These are phyloP conservation scores for Cornus controversa DNA, from an alignment of 148 eudicot genomes.

Conservation along the genomic window DNA sequence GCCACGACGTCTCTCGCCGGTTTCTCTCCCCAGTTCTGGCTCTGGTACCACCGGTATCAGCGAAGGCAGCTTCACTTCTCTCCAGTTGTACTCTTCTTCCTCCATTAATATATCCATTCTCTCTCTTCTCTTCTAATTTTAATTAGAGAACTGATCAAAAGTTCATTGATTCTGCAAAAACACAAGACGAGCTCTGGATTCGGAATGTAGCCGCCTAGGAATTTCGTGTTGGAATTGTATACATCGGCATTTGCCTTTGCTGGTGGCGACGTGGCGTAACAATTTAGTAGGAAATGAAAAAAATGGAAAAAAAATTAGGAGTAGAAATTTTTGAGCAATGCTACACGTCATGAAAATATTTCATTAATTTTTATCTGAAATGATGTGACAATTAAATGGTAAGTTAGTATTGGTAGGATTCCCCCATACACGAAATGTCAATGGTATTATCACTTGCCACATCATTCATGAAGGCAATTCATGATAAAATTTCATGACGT, in stretches of 20 bases:
- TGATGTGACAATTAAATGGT: no score
- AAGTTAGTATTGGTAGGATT: no score
- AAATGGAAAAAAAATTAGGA: no score
- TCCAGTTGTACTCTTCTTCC: constrained; percentile 55
- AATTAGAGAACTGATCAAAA: background rate
- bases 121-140: background rate
- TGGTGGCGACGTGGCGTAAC: no score
- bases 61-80: constrained; percentile 57
- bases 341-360: no score
- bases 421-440: no score
- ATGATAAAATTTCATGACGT: no score
- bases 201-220: background rate
- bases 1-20: background rate
- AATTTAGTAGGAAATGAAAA: no score
- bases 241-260: background rate
- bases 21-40: constrained; percentile 64
- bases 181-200: background rate
- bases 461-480: no score
- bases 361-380: no score
- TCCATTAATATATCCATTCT: constrained; percentile 41
- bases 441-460: no score
- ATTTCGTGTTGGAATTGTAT: background rate
- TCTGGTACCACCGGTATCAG: constrained; percentile 38
- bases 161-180: background rate
- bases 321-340: no score